Base-by-base conservation (phyloP, 345 rosid genomes). In the Aquilaria yunnanensis region DNA sequence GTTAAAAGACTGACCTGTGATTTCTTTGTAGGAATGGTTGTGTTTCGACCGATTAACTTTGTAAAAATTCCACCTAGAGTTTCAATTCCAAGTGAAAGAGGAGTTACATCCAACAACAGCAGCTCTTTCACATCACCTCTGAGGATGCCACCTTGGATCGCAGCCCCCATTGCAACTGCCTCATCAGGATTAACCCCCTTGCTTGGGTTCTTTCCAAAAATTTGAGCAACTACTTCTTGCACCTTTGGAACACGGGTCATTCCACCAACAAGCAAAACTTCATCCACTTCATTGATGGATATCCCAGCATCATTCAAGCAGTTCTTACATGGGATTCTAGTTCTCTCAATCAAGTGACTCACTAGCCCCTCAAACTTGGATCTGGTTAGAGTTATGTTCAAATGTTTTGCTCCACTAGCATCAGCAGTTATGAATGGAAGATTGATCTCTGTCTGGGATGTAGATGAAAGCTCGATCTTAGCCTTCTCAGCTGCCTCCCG, bases 31-130 rank as follows among this genome's bases (percentile, higher is more conserved):
- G 81, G 84, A n/a, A 77, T 80, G 5, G 84, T 77, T 3, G 81
- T 80, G 67, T 80, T 80, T 51, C 84, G 62, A 54, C 66, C 67
- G 56, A 80, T 77, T 70, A 80, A 61, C 58, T 74, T 69, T 49
- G 84, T 74, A 68, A 77, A 74, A 14, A 77, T 65, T 6, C 81
- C 81, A 50, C 84, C 84, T 4, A 74, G 77, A n/a, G 84, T 80
- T 59, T 76, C 81, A 31, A 80, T 71, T 65, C 84, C 81, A 47
- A 71, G 84, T 14, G 84, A 80, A 12, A 80, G 58, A 29, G 76
- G 76, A 14, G 77, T 72, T 2, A 75, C 75, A 75, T 75, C 75
- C 51, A 75, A 47, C 23, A 75, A 68, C 29, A 79, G 75, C 47
- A 74, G 31, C 49, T 77, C 81, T 49, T 77, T 74, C 4, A 74